Evolutionary conservation across 2,329 filamentous ascomycete genomes (phyloP), one percentile per base, ranked within the genome.

Genomic region (Neobulgaria alba): DNA sequence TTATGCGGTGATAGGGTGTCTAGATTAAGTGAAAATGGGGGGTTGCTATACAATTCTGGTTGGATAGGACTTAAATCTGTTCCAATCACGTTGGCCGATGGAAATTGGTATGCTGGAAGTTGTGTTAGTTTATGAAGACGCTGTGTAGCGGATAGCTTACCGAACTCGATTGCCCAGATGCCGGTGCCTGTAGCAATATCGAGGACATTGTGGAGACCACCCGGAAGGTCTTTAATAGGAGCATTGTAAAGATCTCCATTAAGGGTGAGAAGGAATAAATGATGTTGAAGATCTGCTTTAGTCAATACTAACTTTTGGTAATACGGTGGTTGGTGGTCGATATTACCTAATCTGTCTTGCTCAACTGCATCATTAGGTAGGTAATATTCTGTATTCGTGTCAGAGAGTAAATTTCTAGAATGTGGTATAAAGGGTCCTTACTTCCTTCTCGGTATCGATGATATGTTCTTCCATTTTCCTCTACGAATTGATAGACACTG

Each of bases 11-110:
- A n/a, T n/a, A n/a, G n/a, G n/a, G n/a, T n/a, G n/a, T n/a, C n/a
- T n/a, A n/a, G n/a, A n/a, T n/a, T n/a, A n/a, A n/a, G 16, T 15
- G 19, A 12, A 21, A n/a, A 35, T n/a, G 63, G 15, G 20, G 8
- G 14, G 9, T 19, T 2, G n/a, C 30, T 36, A 17, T 33, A 44
- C 41, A 32, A 41, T 14, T 38, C 64, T 3, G 78, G 77, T 52
- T 83, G 79, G 16, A 82, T 76, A 1, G 78, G 77, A 1, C 76
- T 81, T 3, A 84, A 64, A 51, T 84, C 79, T 5, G 74, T 80
- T 23, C 75, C 78, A 31, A 39, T 38, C 7, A 68, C 57, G 19
- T 60, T 36, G 10, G 38, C 38, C 4, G 38, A 33, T 15, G 43
- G 42, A 20, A 36, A 42, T 21, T 39, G 19, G 3, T n/a, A 16